phyloP scores from a whole-genome alignment of 2,329 filamentous ascomycete genomes.

The Delphinella strobiligena region DNA sequence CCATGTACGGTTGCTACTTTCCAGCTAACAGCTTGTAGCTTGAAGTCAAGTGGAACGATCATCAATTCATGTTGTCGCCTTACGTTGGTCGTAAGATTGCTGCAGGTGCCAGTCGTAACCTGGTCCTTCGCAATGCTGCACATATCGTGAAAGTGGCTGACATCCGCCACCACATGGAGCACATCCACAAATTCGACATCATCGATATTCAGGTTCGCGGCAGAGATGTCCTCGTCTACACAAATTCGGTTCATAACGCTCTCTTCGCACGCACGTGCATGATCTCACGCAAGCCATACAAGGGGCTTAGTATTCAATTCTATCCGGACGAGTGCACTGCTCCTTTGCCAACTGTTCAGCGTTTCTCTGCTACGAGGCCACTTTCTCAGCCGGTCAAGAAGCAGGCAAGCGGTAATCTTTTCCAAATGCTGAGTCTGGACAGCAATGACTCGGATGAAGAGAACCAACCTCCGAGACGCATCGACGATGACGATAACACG shows the following conservation, averaged over 20 bases:
- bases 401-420: neutral
- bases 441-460: neutral
- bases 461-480: neutral
- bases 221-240: slow-evolving; percentile 54
- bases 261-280: slow-evolving; percentile 68
- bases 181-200: slow-evolving; percentile 69
- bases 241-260: slow-evolving; percentile 66
- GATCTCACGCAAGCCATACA: slow-evolving; percentile 57
- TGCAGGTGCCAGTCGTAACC: slow-evolving; percentile 59
- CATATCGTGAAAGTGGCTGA: slow-evolving; percentile 31
- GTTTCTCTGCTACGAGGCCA: neutral
- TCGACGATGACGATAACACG: neutral
- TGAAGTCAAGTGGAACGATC: slow-evolving; percentile 56
- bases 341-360: slow-evolving; percentile 29
- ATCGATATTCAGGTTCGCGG: slow-evolving; percentile 50
- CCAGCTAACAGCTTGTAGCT: slow-evolving; percentile 37
- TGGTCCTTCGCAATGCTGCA: slow-evolving; percentile 50
- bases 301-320: slow-evolving; percentile 58
- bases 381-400: neutral
- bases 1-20: neutral
- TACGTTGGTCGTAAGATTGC: slow-evolving; percentile 54
- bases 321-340: slow-evolving; percentile 60
- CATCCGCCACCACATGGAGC: slow-evolving; percentile 63
- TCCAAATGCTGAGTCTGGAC: neutral
- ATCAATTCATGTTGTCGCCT: slow-evolving; percentile 53